Base-by-base conservation (phyloP, 2,329 filamentous ascomycete genomes). In the Epichloe glyceriae region DNA sequence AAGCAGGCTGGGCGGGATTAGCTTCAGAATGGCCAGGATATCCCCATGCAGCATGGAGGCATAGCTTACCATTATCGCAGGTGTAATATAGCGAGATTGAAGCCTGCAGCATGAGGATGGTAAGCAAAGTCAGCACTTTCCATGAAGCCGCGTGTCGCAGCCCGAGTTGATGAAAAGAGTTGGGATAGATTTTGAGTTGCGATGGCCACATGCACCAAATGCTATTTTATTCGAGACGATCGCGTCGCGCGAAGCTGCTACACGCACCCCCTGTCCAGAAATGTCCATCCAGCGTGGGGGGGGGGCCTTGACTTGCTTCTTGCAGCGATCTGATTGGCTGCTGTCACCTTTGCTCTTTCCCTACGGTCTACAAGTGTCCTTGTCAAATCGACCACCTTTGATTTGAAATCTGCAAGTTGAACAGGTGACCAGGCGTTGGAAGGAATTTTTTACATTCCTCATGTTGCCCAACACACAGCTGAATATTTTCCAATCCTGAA, bases 1-100 rank as follows among this genome's bases (percentile, higher is more conserved):
- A 97, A 60, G 80, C 76, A 57, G 78, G 75, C 78, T 80, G 52
- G 39, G 53, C 51, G 52, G 42, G n/a, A 17, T n/a, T 15, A 44
- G 19, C 33, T 26, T 40, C 35, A 45, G 48, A 35, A 19, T 37
- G 4, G 11, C 12, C 11, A 15, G 14, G 20, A 12, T 44, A 19
- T 14, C 22, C 19, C 19, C 10, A 12, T 5, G 39, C n/a, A 41
- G 35, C 5, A 38, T 38, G 35, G 35, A 38, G 35, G 14, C 35
- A 38, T 38, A 14, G 35, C 35, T 49, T 43, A 49, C 47, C 47
- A 49, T 46, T 37, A 8, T 22, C 11, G 40, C 11, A 39, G 30
- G 26, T 43, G 12, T 35, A 15, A 43, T 43, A 8, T 44, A 26
- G 39, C 47, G 40, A 44, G 19, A 49, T 20, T 26, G 45, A 26